Percentiles rank a stretch among this genome's conserved stretches.
Conservation (phyloP, 148 eudicot genomes). For the Camellia lanceoleosa region DNA sequence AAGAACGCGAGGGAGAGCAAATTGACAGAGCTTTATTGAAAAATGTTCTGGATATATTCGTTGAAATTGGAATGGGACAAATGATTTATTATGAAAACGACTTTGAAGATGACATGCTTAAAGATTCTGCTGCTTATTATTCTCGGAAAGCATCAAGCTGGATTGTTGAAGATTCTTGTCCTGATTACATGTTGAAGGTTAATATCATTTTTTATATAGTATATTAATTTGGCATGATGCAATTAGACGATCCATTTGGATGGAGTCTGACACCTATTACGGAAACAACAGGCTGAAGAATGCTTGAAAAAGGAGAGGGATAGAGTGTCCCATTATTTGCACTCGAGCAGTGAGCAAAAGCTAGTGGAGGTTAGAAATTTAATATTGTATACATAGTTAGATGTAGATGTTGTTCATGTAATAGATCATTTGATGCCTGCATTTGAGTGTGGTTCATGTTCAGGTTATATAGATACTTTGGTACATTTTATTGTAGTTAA, state of each 20-base stretch:
- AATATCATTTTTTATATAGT: not conserved
- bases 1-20: conserved; percentile 71
- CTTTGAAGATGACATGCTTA: conserved; percentile 53
- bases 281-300: not conserved
- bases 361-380: conserved; percentile 48
- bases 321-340: conserved; percentile 63
- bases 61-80: conserved; percentile 55
- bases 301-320: conserved; percentile 52
- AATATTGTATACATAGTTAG: not conserved
- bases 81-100: conserved; percentile 51
- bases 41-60: conserved; percentile 56
- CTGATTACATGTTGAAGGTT: conserved; percentile 79
- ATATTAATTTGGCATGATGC: not conserved
- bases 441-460: not conserved
- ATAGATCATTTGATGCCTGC: not conserved
- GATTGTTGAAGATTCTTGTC: conserved; percentile 68
- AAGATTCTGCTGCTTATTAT: conserved; percentile 56
- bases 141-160: conserved; percentile 72
- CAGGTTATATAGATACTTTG: not conserved
- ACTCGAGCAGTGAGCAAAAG: conserved; percentile 60
- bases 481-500: not conserved
- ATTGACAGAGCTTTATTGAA: conserved; percentile 65
- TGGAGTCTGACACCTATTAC: not conserved
- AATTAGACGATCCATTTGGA: not conserved
- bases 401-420: not conserved